A percentile compares a stretch with the other conserved stretches of the same genome.
These are phyloP conservation scores for Fusarium ambrosium DNA, from an alignment of 2,329 filamentous ascomycete genomes.

Conservation along the genomic window DNA sequence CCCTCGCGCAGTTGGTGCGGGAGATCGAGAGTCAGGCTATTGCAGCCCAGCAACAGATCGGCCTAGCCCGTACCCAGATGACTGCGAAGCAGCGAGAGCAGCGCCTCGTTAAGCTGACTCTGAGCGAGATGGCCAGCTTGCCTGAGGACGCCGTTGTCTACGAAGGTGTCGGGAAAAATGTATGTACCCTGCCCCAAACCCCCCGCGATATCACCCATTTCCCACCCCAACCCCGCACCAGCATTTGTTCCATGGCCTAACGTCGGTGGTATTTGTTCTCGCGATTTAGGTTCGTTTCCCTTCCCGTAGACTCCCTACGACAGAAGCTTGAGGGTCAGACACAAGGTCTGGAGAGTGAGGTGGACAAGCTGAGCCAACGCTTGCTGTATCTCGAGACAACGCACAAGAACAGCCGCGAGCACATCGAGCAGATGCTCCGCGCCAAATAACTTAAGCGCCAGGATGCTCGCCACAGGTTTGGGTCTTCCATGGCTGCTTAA, in stretches of 20 bases:
- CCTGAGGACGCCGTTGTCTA: constrained; percentile 85
- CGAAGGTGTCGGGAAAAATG: constrained; percentile 98
- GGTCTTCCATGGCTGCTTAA: neutral
- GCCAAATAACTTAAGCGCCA: constrained; percentile 54
- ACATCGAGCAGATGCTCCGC: constrained; percentile 88
- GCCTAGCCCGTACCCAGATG: constrained; percentile 86
- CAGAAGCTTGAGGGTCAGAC: constrained; percentile 82
- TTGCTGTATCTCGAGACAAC: constrained; percentile 95
- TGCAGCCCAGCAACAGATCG: constrained; percentile 92
- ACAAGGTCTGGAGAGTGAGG: constrained; percentile 80
- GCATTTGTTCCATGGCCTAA: constrained; percentile 10
- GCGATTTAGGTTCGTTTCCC: constrained; percentile 82
- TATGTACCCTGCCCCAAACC: constrained; percentile 59
- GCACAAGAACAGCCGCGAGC: constrained; percentile 91
- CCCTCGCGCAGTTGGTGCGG: constrained; percentile 77
- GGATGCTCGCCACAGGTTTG: neutral
- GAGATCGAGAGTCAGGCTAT: constrained; percentile 94
- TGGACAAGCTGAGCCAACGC: constrained; percentile 87
- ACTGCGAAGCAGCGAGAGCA: constrained; percentile 88
- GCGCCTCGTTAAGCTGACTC: constrained; percentile 88
- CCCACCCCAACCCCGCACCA: neutral
- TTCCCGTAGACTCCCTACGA: constrained; percentile 79
- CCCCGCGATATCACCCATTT: neutral
- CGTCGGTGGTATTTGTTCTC: constrained; percentile 6
- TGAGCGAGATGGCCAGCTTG: constrained; percentile 83